These are phyloP conservation scores for Aspergillus fructus DNA, from an alignment of 2,329 filamentous ascomycete genomes.

Conservation along the genomic window DNA sequence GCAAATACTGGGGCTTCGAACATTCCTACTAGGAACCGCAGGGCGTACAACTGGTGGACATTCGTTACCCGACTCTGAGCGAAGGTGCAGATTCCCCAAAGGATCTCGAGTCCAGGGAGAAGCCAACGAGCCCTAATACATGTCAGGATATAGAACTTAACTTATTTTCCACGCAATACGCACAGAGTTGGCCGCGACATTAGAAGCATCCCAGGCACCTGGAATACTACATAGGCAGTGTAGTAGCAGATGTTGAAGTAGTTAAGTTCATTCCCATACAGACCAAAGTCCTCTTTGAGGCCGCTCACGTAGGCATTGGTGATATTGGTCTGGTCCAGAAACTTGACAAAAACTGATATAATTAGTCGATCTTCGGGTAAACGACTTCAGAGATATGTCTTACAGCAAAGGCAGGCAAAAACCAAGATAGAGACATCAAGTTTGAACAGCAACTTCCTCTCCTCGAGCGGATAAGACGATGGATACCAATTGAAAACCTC, in stretches of 20 bases:
- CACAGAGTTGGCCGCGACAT: slow-evolving; percentile 31
- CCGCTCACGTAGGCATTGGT: slow-evolving; percentile 36
- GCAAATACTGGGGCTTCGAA: slow-evolving; percentile 34
- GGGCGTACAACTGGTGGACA: slow-evolving; percentile 32
- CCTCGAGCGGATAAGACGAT: slow-evolving; percentile 27
- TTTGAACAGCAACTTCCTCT: slow-evolving; percentile 31
- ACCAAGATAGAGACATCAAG: slow-evolving; percentile 32
- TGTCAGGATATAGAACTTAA: background rate
- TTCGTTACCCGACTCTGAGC: slow-evolving; percentile 33
- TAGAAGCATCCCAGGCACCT: slow-evolving; percentile 29
- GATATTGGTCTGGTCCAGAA: slow-evolving; percentile 34
- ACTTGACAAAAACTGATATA: slow-evolving; percentile 26
- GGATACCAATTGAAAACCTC: slow-evolving; percentile 37
- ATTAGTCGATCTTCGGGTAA: slow-evolving; percentile 2
- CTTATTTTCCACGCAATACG: background rate
- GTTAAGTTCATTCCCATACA: slow-evolving; percentile 32
- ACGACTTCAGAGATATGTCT: background rate
- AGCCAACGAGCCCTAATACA: slow-evolving; percentile 26
- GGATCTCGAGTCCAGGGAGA: slow-evolving; percentile 31
- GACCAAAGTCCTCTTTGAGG: slow-evolving; percentile 31
- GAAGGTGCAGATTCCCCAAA: slow-evolving; percentile 38
- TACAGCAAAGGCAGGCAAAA: slow-evolving; percentile 34
- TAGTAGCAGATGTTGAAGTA: slow-evolving; percentile 34
- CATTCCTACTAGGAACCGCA: slow-evolving; percentile 36
- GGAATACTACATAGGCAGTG: slow-evolving; percentile 32